Base-by-base conservation (phyloP, 768 basidiomycete species). In the Gyrodon lividus region DNA sequence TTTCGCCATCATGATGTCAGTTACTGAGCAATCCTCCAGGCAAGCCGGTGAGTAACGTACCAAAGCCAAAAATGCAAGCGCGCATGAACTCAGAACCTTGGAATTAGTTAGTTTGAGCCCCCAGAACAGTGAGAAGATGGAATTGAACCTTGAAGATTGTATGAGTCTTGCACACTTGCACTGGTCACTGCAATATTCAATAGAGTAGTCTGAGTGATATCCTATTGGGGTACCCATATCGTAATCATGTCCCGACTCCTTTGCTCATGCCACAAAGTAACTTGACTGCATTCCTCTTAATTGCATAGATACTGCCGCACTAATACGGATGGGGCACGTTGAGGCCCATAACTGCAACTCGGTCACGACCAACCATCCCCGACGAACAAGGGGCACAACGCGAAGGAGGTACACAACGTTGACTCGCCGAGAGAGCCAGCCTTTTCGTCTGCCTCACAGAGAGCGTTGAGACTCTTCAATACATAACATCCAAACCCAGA, bases 1-100 rank as follows among this genome's bases (percentile, higher is more conserved):
- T 76, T 62, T 81, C 84, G 42, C 78, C 78, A 37, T 72, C 65
- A n/a, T 66, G 8, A 0, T 78, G 78, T 78, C 78, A 80, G 33
- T 64, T 44, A 55, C 12, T n/a, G 1, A 39, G 20, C 5, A 19
- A 24, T 24, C 17, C 23, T 10, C 16, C 10, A 6, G n/a, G 30
- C 26, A 30, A 45, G 31, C 26, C 14, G 20, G 13, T 4, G 23
- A 23, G 5, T 8, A 7, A 43, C 62, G 16, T 22, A 69, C 66
- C 66, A 20, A 64, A 60, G 45, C 66, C 66, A 67, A 46, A 69
- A 67, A 2, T n/a, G n/a, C n/a, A n/a, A n/a, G n/a, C n/a, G n/a
- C n/a, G n/a, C n/a, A n/a, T n/a, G n/a, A n/a, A n/a, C n/a, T n/a
- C n/a, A n/a, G n/a, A n/a, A n/a, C n/a, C n/a, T n/a, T n/a, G n/a